A percentile compares a stretch with the other conserved stretches of the same genome.
These are phyloP conservation scores for Agaricus sinodeliciosus DNA, from an alignment of 768 basidiomycete species.

Conservation along the genomic window DNA sequence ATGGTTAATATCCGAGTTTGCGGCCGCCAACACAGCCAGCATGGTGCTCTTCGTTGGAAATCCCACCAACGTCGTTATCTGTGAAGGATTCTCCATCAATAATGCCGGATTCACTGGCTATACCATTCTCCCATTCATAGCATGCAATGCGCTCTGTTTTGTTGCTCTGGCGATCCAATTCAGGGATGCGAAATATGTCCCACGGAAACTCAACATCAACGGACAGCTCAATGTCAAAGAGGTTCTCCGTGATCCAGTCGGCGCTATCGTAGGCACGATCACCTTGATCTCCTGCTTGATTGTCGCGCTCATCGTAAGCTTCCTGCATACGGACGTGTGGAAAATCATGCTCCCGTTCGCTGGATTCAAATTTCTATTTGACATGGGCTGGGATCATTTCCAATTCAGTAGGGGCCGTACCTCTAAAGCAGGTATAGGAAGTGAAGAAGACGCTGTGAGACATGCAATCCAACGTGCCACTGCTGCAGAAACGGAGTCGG, in stretches of 20 bases:
- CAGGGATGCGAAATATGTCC: slow-evolving; percentile 46
- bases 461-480: slow-evolving; percentile 22
- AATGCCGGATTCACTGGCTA: slow-evolving; percentile 79
- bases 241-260: slow-evolving; percentile 65
- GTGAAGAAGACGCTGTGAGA: slow-evolving; percentile 20
- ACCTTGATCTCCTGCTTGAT: slow-evolving; percentile 62
- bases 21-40: slow-evolving; percentile 73
- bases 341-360: slow-evolving; percentile 82
- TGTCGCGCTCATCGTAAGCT: slow-evolving; percentile 72
- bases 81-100: slow-evolving; percentile 76
- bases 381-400: slow-evolving; percentile 55
- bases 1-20: slow-evolving; percentile 74
- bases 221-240: slow-evolving; percentile 42
- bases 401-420: slow-evolving; percentile 23
- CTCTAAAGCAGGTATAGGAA: slow-evolving; percentile 11
- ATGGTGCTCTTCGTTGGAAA: slow-evolving; percentile 81
- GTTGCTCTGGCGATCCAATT: slow-evolving; percentile 55
- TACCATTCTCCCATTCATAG: slow-evolving; percentile 75
- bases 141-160: slow-evolving; percentile 57
- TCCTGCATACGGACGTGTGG: slow-evolving; percentile 76
- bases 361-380: slow-evolving; percentile 59
- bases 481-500: slow-evolving; percentile 16
- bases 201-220: slow-evolving; percentile 30
- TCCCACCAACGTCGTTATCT: slow-evolving; percentile 90
- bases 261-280: slow-evolving; percentile 68